These are phyloP conservation scores for Ustilago curta DNA, from an alignment of 1,284 basidiomycete genomes.

Conservation along the genomic window DNA sequence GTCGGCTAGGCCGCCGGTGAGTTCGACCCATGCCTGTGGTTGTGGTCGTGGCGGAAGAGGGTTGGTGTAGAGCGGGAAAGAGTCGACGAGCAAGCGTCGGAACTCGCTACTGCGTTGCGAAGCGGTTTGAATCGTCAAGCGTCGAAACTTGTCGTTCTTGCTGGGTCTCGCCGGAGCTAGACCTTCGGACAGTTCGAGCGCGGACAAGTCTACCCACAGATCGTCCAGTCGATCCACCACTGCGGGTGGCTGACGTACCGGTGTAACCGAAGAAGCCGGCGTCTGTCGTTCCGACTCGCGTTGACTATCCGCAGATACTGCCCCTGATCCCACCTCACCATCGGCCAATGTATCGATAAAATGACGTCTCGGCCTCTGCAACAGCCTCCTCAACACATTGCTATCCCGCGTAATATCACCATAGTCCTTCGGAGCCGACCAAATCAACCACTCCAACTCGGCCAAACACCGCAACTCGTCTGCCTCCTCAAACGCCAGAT, in stretches of 20 bases:
- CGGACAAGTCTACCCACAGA: conserved; percentile 34
- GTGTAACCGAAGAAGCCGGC: not conserved
- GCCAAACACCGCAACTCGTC: conserved; percentile 60
- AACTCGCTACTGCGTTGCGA: conserved; percentile 27
- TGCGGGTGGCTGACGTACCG: not conserved
- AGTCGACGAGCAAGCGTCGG: conserved; percentile 21
- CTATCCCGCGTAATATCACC: conserved; percentile 56
- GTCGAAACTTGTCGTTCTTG: conserved; percentile 45
- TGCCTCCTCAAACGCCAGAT: conserved; percentile 62
- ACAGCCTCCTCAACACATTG: conserved; percentile 45
- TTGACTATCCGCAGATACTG: not conserved
- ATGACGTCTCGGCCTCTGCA: conserved; percentile 42
- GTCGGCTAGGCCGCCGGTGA: conserved; percentile 15
- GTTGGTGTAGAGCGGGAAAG: conserved; percentile 25
- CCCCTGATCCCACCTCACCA: too few species aligned
- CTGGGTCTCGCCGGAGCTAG: conserved; percentile 41
- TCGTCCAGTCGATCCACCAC: conserved; percentile 14
- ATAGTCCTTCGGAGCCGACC: conserved; percentile 63
- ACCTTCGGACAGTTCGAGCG: conserved; percentile 39
- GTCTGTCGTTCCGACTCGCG: conserved; percentile 1
- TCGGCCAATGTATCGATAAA: conserved; percentile 4
- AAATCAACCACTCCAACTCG: conserved; percentile 53
- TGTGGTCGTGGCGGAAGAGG: not conserved
- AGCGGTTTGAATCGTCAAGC: conserved; percentile 44
- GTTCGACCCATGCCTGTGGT: not conserved